Base-by-base conservation (phyloP, 352 stramenopile species). In the Globisporangium rhizosaccharum region DNA sequence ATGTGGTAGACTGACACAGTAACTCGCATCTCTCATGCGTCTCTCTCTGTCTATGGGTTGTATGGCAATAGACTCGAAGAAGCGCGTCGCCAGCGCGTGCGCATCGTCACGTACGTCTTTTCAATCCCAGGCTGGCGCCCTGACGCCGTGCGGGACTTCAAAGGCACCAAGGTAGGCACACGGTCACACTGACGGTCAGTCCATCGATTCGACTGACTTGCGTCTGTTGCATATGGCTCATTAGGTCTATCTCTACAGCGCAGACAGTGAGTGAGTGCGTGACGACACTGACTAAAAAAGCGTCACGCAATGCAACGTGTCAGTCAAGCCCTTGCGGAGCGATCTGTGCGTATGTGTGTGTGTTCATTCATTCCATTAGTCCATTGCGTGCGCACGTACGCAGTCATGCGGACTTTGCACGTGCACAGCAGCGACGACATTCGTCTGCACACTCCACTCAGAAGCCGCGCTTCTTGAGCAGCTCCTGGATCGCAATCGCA, bases 91-190 rank as follows among this genome's bases (percentile, higher is more conserved):
- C 68, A 75, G 8, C 68, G 74, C 25, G 70, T 94, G 20, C 80
- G 81, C 42, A 90, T 94, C 48, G 81, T 88, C 41, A 90, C 85
- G 48, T 92, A 94, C 59, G 79, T 94, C 33, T 94, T 94, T 53
- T 87, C 82, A 1, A 73, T 94, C 46, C 85, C 85, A 57, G 79
- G 79, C 6, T 94, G 85, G 85, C 72, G 68, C 53, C 66, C 57
- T 14, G 60, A 73, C 49, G 75, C 75, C 46, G 68, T 77, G 45
- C 78, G 79, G 39, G 74, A 81, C 63, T 94, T 79, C 72, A 94
- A 94, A 76, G 82, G 85, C 73, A 92, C 82, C 48, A 94, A 88
- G 79, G 85, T 94, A 64, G 20, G 25, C 36, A 25, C 14, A 25
- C 8, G 7, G 2, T 9, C 46, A 20, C 17, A n/a, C 41, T 14